Conservation (phyloP, 495 filamentous ascomycete genomes). For the Aspergillus mulundensis region DNA sequence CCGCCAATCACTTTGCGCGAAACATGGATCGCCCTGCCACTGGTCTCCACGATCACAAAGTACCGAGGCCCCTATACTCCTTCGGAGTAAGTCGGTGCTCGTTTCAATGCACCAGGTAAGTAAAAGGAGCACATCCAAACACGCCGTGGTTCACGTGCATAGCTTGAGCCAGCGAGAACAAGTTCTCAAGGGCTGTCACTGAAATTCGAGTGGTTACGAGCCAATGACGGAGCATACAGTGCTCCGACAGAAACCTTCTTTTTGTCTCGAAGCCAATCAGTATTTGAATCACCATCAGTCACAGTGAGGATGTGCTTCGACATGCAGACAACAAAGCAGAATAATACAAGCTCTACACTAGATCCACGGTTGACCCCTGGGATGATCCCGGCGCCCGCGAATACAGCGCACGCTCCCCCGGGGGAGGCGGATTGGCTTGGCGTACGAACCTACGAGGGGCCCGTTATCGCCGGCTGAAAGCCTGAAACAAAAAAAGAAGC, state of each 20-base stretch:
- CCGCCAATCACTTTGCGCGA: background rate
- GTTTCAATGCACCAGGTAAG: background rate
- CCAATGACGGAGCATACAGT: conserved; percentile 6
- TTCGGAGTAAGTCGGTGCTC: background rate
- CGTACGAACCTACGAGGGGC: conserved; percentile 16
- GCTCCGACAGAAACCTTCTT: conserved; percentile 6
- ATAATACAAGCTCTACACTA: conserved; percentile 2
- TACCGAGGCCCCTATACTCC: background rate
- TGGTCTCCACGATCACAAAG: conserved; percentile 2
- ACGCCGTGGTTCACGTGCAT: conserved; percentile 10
- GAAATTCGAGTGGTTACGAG: background rate
- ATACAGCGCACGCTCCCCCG: conserved; percentile 18
- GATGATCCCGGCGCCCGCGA: conserved; percentile 8
- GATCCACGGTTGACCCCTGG: conserved; percentile 7
- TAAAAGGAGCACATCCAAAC: background rate
- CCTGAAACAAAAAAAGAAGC: conserved; percentile 20
- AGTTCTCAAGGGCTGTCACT: background rate
- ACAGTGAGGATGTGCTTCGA: conserved; percentile 10
- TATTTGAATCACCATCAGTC: conserved; percentile 8
- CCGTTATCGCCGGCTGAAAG: conserved; percentile 23
- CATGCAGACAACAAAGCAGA: conserved; percentile 11
- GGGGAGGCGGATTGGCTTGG: conserved; percentile 21
- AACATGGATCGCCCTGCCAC: background rate
- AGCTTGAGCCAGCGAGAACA: background rate
- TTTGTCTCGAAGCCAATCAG: conserved; percentile 6